Evolutionary conservation across 306 rosid species (phyloP).

Genomic region (Pachyrhizus erosus): DNA sequence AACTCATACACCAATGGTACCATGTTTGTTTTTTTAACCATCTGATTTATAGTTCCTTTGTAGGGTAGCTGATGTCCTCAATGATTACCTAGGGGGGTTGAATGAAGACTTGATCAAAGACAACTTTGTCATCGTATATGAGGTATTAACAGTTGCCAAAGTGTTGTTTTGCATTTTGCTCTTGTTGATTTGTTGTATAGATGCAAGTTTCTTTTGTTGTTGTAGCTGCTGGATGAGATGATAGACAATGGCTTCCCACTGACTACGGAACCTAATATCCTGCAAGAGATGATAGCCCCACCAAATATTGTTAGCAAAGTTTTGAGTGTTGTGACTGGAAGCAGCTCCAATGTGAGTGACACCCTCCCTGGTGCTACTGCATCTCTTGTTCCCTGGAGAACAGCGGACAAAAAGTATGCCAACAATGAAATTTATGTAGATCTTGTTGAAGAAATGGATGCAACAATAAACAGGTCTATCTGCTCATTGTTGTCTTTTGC

Average conservation of each 20-base stretch:
- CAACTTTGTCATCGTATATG: conserved; percentile 87
- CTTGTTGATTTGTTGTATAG: conserved; percentile 10
- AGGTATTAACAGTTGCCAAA: conserved; percentile 58
- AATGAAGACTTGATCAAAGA: conserved; percentile 91
- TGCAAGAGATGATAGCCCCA: conserved; percentile 94
- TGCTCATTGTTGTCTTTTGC: conserved; percentile 30
- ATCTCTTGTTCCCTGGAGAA: conserved; percentile 89
- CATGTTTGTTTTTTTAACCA: conserved; percentile 47
- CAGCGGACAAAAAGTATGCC: conserved; percentile 71
- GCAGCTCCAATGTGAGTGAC: conserved; percentile 88
- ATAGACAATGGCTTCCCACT: conserved; percentile 98
- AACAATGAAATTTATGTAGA: conserved; percentile 87
- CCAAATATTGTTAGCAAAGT: conserved; percentile 92
- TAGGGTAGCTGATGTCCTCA: conserved; percentile 94
- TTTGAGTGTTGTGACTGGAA: conserved; percentile 93
- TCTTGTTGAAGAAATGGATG: conserved; percentile 94
- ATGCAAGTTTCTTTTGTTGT: conserved; percentile 32
- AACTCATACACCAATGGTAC: neutral
- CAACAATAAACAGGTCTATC: conserved; percentile 73
- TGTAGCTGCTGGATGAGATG: conserved; percentile 97
- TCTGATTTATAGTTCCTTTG: conserved; percentile 81
- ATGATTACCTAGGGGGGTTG: conserved; percentile 88
- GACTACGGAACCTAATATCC: conserved; percentile 89
- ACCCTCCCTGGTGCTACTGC: conserved; percentile 84
- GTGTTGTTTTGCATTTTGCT: neutral